Conservation (phyloP, 768 basidiomycete species). For the Amanita phalloides region DNA sequence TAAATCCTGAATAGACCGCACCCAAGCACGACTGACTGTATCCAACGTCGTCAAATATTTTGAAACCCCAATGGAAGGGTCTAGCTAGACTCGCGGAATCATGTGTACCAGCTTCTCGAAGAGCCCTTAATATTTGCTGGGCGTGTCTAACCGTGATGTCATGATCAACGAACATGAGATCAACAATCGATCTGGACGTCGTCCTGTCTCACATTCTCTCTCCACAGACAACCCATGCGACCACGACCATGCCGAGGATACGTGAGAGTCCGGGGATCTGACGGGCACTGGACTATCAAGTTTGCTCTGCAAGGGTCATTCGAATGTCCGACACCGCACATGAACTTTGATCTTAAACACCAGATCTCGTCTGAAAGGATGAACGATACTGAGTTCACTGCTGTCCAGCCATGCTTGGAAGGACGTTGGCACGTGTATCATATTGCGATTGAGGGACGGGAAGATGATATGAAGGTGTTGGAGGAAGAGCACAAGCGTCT, state of each 20-base stretch:
- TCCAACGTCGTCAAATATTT: too few species aligned
- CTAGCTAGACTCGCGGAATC: too few species aligned
- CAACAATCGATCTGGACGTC: too few species aligned
- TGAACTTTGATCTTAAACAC: conserved; percentile 2
- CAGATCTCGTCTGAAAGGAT: not conserved
- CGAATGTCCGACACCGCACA: not conserved
- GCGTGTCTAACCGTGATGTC: too few species aligned
- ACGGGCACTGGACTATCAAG: conserved; percentile 3
- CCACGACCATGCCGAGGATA: conserved; percentile 1
- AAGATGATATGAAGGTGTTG: not conserved
- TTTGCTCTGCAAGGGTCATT: conserved; percentile 5
- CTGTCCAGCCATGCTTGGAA: not conserved
- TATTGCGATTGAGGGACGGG: not conserved
- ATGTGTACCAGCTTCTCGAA: too few species aligned
- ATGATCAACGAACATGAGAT: too few species aligned
- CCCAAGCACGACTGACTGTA: too few species aligned
- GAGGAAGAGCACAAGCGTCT: not conserved
- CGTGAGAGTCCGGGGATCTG: not conserved
- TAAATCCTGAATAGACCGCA: too few species aligned
- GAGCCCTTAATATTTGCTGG: too few species aligned
- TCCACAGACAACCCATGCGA: not conserved
- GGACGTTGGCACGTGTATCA: conserved; percentile 5
- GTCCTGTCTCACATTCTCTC: not conserved
- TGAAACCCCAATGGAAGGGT: too few species aligned
- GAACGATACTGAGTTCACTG: not conserved